Base-by-base conservation (phyloP, 2,329 filamentous ascomycete genomes). In the Fusarium sulawesiense region DNA sequence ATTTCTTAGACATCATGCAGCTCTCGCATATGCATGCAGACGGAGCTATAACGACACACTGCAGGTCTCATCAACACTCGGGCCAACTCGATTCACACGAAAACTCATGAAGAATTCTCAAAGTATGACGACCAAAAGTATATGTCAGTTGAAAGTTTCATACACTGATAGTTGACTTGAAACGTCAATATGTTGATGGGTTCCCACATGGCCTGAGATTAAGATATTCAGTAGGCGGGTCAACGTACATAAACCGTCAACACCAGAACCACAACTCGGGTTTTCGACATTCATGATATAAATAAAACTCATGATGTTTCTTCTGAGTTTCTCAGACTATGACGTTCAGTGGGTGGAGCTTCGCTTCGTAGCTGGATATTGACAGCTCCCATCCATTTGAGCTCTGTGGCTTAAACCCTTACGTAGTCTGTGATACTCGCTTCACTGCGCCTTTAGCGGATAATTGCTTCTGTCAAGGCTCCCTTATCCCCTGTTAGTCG, bases 401-500 rank as follows among this genome's bases (percentile, higher is more conserved):
- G 60, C 46, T 65, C 54, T 20, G 62, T 69, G 66, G 66, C 66
- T 69, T 58, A 60, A 69, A 69, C 66, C 61, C 66, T 67, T 63
- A 57, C 51, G 51, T 66, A 68, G 57, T 27, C 58, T 53, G 47
- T 46, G 50, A 53, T 34, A 60, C 53, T 54, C 59, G 58, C 30
- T 64, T 50, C 58, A 56, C 51, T 64, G 54, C 60, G 51, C 53
- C 44, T 66, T 45, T 68, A 71, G 64, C 60, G 54, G 64, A 59
- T 69, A 66, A 69, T 66, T 66, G 56, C 68, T 71, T 66, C 68
- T 71, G 64, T 71, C 55, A 40, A 64, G 55, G 48, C 45, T 44
- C 42, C 32, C 25, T 48, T 44, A 60, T 60, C 56, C 60, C 56
- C 61, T 61, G 58, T 53, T 61, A 34, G 51, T 57, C 29, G 48